These are phyloP conservation scores for Phytophthora vignae DNA, from an alignment of 352 stramenopile species.

Conservation along the genomic window DNA sequence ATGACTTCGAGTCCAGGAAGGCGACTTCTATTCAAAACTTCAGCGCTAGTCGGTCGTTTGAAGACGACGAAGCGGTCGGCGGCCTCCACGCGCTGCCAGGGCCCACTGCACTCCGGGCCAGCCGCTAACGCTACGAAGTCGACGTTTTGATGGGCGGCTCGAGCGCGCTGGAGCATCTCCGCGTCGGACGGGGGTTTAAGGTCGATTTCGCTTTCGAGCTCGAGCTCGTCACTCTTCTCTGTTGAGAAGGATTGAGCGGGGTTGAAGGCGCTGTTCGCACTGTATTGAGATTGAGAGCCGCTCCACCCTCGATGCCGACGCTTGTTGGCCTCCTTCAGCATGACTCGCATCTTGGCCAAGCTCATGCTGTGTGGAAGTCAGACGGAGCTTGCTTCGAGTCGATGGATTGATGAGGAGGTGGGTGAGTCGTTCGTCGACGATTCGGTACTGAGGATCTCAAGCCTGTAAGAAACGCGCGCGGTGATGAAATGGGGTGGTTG, in stretches of 20 bases:
- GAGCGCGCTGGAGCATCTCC: conserved; percentile 34
- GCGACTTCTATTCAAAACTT: background rate
- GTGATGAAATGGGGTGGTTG: conserved; percentile 17
- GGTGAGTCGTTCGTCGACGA: conserved; percentile 5
- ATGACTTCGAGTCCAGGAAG: conserved; percentile 39
- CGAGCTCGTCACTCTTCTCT: conserved; percentile 13
- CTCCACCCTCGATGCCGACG: conserved; percentile 7
- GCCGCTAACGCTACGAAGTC: conserved; percentile 34
- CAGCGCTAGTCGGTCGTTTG: conserved; percentile 3
- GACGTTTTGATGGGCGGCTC: conserved; percentile 23
- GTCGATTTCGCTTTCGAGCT: background rate
- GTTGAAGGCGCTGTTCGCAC: conserved; percentile 19
- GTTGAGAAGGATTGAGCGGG: conserved; percentile 19
- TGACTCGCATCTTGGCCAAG: conserved; percentile 19
- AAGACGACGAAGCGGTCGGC: conserved; percentile 38
- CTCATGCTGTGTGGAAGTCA: background rate
- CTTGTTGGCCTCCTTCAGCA: conserved; percentile 18
- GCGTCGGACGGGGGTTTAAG: conserved; percentile 16
- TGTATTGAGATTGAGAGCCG: conserved; percentile 17
- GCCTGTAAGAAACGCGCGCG: conserved; percentile 2
- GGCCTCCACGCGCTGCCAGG: conserved; percentile 35
- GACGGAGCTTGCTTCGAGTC: too few species aligned
- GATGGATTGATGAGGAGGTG: background rate
- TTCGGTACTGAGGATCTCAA: conserved; percentile 7
- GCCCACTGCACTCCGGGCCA: conserved; percentile 24